Percentiles rank a stretch among this genome's conserved stretches.
These are phyloP conservation scores for Yamadazyma sp. DNA, from an alignment of 1,139 yeast genomes.

Conservation along the genomic window DNA sequence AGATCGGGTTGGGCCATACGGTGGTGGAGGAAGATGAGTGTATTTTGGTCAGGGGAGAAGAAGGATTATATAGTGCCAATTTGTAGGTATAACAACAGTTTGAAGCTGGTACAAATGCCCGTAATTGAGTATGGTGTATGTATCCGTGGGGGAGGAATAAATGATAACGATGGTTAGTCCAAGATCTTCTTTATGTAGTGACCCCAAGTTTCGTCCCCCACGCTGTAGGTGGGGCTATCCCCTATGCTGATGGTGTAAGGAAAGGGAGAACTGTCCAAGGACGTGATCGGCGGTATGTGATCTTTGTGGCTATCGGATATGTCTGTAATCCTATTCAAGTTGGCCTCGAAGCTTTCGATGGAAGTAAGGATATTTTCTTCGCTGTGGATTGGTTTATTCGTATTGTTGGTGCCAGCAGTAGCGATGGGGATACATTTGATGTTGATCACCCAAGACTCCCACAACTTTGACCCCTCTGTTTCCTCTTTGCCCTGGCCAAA, in stretches of 20 bases:
- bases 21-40: conserved; percentile 65
- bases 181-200: conserved; percentile 49
- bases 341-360: conserved; percentile 39
- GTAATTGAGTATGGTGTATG: no score
- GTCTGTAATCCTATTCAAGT: conserved; percentile 48
- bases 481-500: conserved; percentile 34
- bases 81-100: conserved; percentile 9
- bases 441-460: conserved; percentile 47
- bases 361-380: conserved; percentile 23
- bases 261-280: conserved; percentile 66
- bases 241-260: conserved; percentile 48
- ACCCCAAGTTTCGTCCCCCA: conserved; percentile 38
- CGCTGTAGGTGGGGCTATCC: conserved; percentile 13
- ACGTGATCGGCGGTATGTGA: conserved; percentile 74
- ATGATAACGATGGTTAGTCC: conserved; percentile 21
- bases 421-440: conserved; percentile 34
- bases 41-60: conserved; percentile 68
- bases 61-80: conserved; percentile 41
- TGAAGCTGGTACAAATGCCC: no score
- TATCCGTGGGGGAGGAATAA: no score
- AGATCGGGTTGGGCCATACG: conserved; percentile 41
- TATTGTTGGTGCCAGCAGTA: background rate
- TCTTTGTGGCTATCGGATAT: conserved; percentile 55
- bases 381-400: background rate
- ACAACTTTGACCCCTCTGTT: conserved; percentile 24